Conservation (phyloP, 108 stramenopile genomes). For the Cyclostephanos invisitatus region DNA sequence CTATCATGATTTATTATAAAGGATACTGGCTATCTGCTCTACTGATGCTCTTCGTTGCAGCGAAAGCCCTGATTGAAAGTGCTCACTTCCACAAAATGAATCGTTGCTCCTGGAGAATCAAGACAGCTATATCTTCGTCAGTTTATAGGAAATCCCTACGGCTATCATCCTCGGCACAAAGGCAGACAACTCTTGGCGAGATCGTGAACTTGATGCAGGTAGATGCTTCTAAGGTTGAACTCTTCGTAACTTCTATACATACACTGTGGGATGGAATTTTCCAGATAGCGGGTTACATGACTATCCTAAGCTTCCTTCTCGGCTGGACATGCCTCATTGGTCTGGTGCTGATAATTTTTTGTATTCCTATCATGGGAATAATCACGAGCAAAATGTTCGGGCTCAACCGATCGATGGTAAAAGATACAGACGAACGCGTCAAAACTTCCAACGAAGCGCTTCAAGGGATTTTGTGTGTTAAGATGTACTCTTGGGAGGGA, state of each 20-base stretch:
- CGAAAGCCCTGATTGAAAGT: conserved; percentile 74
- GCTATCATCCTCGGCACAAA: conserved; percentile 66
- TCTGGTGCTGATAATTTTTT: conserved; percentile 68
- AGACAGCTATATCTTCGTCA: conserved; percentile 67
- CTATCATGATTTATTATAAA: conserved; percentile 52
- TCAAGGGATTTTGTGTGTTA: conserved; percentile 89
- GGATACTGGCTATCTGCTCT: conserved; percentile 75
- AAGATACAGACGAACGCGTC: conserved; percentile 79
- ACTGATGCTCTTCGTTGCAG: conserved; percentile 57
- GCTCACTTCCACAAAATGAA: conserved; percentile 68
- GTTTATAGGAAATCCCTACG: conserved; percentile 88
- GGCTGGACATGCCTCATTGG: conserved; percentile 83
- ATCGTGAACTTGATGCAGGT: conserved; percentile 93
- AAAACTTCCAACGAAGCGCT: conserved; percentile 89
- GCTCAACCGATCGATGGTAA: conserved; percentile 69
- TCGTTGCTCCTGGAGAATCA: conserved; percentile 54
- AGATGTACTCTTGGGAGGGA: conserved; percentile 93
- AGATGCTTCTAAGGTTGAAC: conserved; percentile 86
- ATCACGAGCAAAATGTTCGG: conserved; percentile 71
- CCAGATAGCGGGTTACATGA: conserved; percentile 76
- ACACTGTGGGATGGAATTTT: conserved; percentile 78
- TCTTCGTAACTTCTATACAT: conserved; percentile 70
- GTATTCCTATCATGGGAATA: conserved; percentile 68
- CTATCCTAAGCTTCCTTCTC: conserved; percentile 67
- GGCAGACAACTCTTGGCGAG: conserved; percentile 72